Conservation (phyloP, 352 stramenopile species). For the Hyphochytrium catenoides region DNA sequence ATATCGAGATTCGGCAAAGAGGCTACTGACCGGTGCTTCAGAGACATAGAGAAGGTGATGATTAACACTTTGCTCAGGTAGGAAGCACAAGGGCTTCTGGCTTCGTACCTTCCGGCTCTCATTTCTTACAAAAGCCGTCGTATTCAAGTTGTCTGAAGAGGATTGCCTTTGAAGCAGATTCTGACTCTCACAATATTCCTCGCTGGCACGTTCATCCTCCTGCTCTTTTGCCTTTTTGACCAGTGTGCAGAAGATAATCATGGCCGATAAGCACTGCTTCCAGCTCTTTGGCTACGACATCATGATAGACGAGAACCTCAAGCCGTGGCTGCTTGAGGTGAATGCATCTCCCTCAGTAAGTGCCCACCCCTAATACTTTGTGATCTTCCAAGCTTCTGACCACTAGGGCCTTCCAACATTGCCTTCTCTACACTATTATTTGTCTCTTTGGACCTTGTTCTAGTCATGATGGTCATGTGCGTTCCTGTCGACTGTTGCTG, state of each 20-base stretch:
- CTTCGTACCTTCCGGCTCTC: too few relatives aligned
- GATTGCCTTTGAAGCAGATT: not conserved
- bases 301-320: constrained; percentile 71
- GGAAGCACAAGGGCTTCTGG: constrained; percentile 2
- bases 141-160: not conserved
- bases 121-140: not conserved
- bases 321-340: constrained; percentile 74
- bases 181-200: not conserved
- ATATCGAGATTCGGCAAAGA: constrained; percentile 56
- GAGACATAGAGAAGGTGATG: constrained; percentile 66
- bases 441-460: too few relatives aligned
- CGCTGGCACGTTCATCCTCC: constrained; percentile 18
- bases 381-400: too few relatives aligned
- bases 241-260: constrained; percentile 75
- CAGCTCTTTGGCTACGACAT: constrained; percentile 81
- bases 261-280: constrained; percentile 86
- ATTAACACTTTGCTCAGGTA: constrained; percentile 50
- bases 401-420: too few relatives aligned
- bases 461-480: too few relatives aligned
- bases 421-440: too few relatives aligned
- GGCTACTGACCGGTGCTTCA: constrained; percentile 57
- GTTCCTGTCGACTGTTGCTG: too few relatives aligned
- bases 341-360: constrained; percentile 70
- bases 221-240: constrained; percentile 10
- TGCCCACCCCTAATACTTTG: not conserved